A percentile compares a stretch with the other conserved stretches of the same genome.
phyloP scores from a whole-genome alignment of 352 stramenopile species.

The Pythium chondricola region DNA sequence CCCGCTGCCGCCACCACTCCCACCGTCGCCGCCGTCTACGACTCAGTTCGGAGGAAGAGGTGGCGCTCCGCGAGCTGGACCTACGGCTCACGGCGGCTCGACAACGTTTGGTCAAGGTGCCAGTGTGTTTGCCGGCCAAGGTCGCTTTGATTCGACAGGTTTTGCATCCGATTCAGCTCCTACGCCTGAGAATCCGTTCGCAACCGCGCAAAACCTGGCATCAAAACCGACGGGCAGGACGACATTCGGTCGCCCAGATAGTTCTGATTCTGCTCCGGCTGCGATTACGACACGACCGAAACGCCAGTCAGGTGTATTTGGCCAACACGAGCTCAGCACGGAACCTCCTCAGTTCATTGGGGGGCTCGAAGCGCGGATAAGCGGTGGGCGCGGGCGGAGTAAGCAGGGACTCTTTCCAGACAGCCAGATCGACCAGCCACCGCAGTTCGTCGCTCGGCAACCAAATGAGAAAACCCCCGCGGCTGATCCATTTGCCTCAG shows the following conservation, averaged over 20 bases:
- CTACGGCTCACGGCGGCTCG: too few relatives aligned
- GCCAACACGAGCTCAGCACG: slow-evolving; percentile 1
- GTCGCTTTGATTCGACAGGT: too few relatives aligned
- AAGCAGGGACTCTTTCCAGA: too few relatives aligned
- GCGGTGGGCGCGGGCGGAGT: not conserved
- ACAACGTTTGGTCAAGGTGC: not conserved
- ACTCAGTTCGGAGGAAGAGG: not conserved
- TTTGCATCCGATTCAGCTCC: not conserved
- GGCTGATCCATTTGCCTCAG: too few relatives aligned
- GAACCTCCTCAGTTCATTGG: not conserved
- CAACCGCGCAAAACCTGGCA: too few relatives aligned
- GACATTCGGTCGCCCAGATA: slow-evolving; percentile 6
- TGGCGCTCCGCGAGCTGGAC: too few relatives aligned
- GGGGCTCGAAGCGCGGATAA: slow-evolving; percentile 13
- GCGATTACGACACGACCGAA: not conserved
- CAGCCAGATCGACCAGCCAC: too few relatives aligned
- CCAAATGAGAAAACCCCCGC: too few relatives aligned
- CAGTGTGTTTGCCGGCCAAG: too few relatives aligned
- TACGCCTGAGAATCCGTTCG: slow-evolving; percentile 7
- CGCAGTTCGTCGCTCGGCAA: too few relatives aligned
- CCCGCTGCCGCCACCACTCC: slow-evolving; percentile 8
- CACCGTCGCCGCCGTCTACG: slow-evolving; percentile 10
- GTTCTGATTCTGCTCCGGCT: not conserved
- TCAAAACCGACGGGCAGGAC: not conserved
- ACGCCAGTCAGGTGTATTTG: slow-evolving; percentile 5